These are phyloP conservation scores for Metschnikowia cerradonensis DNA, from an alignment of 805 yeast genomes.

Conservation along the genomic window DNA sequence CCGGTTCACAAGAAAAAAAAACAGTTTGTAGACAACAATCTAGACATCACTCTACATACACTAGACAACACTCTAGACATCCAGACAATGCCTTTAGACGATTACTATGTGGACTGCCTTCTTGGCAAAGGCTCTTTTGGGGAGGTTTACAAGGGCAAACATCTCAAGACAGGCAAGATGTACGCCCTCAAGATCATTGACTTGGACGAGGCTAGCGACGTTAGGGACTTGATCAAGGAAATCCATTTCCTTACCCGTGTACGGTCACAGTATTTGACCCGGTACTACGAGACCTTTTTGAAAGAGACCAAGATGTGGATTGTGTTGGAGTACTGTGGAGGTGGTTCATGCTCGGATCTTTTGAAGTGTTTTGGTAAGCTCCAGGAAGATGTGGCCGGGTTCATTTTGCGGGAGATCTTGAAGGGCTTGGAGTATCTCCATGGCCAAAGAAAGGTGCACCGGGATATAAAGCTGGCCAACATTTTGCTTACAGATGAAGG, in stretches of 20 bases:
- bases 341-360: slow-evolving; percentile 84
- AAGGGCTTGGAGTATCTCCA: slow-evolving; percentile 77
- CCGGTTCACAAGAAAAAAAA: background rate
- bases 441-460: slow-evolving; percentile 68
- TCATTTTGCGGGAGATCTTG: slow-evolving; percentile 58
- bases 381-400: slow-evolving; percentile 47
- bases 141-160: slow-evolving; percentile 66
- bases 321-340: slow-evolving; percentile 93
- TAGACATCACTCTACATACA: too few species aligned
- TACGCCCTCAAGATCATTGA: slow-evolving; percentile 89
- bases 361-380: slow-evolving; percentile 52
- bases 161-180: slow-evolving; percentile 27
- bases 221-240: slow-evolving; percentile 69
- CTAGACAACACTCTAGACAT: background rate
- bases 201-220: slow-evolving; percentile 70
- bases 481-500: slow-evolving; percentile 70
- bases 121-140: slow-evolving; percentile 85
- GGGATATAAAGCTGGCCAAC: slow-evolving; percentile 91
- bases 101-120: slow-evolving; percentile 14
- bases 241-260: slow-evolving; percentile 53
- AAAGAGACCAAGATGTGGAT: slow-evolving; percentile 75
- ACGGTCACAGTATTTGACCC: slow-evolving; percentile 54
- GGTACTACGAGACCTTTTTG: slow-evolving; percentile 55
- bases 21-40: too few species aligned
- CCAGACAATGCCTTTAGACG: slow-evolving; percentile 14